Percentiles rank a stretch among this genome's conserved stretches.
Conservation (phyloP, 805 yeast genomes). For the Starmerella scarabaei region DNA sequence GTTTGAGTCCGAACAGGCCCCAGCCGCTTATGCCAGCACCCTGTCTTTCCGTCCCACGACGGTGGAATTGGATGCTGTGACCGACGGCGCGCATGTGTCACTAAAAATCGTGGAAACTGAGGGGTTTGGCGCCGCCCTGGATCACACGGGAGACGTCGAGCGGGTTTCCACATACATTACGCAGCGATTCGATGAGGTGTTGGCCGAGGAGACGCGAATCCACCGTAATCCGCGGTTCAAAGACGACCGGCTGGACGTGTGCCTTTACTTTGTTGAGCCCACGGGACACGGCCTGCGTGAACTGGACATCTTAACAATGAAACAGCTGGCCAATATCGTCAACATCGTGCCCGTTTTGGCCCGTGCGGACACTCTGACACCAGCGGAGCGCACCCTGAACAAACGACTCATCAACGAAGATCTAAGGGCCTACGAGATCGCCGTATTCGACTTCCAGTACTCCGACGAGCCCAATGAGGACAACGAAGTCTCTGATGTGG, state of each 20-base stretch:
- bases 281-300: slow-evolving; percentile 45
- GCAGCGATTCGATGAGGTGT: slow-evolving; percentile 54
- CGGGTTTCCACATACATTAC: slow-evolving; percentile 49
- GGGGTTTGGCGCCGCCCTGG: slow-evolving; percentile 62
- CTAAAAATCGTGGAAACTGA: slow-evolving; percentile 55
- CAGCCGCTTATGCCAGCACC: neutral
- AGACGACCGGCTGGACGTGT: slow-evolving; percentile 64
- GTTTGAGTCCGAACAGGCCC: slow-evolving; percentile 5
- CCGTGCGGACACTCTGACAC: slow-evolving; percentile 67
- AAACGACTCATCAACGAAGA: slow-evolving; percentile 47
- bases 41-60: slow-evolving; percentile 18
- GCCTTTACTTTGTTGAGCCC: slow-evolving; percentile 62
- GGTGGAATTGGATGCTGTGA: slow-evolving; percentile 41
- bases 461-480: slow-evolving; percentile 37
- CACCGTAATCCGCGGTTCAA: slow-evolving; percentile 55
- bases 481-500: slow-evolving; percentile 36
- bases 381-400: slow-evolving; percentile 42
- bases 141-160: slow-evolving; percentile 40
- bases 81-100: slow-evolving; percentile 29
- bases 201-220: slow-evolving; percentile 63
- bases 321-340: slow-evolving; percentile 52
- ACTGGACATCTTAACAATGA: slow-evolving; percentile 65
- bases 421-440: slow-evolving; percentile 45
- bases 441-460: slow-evolving; percentile 63
- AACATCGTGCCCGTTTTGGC: slow-evolving; percentile 75